Percentiles rank a stretch among this genome's conserved stretches.
phyloP scores from a whole-genome alignment of 225 moss, liverwort and hornwort species.

The Polytrichum formosum region DNA sequence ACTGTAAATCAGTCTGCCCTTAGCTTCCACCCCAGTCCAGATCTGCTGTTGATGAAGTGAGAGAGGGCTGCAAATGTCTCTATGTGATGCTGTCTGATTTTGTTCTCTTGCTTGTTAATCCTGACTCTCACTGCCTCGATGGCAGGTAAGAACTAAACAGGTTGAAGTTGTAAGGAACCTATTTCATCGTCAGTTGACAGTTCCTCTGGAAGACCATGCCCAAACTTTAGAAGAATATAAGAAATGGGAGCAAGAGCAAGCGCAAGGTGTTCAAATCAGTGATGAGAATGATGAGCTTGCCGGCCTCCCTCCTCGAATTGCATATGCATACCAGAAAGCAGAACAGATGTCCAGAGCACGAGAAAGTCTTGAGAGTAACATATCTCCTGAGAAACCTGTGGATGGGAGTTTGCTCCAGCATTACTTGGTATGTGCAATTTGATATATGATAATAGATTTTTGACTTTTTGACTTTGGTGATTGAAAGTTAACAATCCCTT shows the following conservation, averaged over 20 bases:
- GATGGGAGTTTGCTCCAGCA: slow-evolving; percentile 73
- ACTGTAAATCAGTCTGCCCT: too few species aligned
- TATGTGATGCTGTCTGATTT: neutral
- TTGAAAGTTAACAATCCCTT: neutral
- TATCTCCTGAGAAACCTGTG: slow-evolving; percentile 51
- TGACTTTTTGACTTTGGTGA: too few species aligned
- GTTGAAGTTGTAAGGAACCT: slow-evolving; percentile 65
- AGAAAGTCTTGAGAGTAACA: slow-evolving; percentile 62
- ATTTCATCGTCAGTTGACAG: slow-evolving; percentile 79
- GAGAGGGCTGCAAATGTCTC: slow-evolving; percentile 10
- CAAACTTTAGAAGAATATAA: slow-evolving; percentile 71
- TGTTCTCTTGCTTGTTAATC: neutral
- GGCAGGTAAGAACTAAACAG: slow-evolving; percentile 72
- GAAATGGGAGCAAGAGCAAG: slow-evolving; percentile 70
- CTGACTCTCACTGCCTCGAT: neutral
- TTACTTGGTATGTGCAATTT: slow-evolving; percentile 56
- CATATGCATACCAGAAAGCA: slow-evolving; percentile 68
- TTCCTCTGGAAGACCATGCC: slow-evolving; percentile 61
- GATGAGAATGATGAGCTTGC: slow-evolving; percentile 62
- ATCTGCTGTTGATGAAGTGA: too few species aligned
- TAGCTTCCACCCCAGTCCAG: too few species aligned
- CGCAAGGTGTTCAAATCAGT: slow-evolving; percentile 61
- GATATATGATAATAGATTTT: too few species aligned
- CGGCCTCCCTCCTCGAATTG: slow-evolving; percentile 63
- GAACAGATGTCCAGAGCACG: slow-evolving; percentile 68